Conservation (phyloP, 2,329 filamentous ascomycete genomes). For the Myotisia sp. region DNA sequence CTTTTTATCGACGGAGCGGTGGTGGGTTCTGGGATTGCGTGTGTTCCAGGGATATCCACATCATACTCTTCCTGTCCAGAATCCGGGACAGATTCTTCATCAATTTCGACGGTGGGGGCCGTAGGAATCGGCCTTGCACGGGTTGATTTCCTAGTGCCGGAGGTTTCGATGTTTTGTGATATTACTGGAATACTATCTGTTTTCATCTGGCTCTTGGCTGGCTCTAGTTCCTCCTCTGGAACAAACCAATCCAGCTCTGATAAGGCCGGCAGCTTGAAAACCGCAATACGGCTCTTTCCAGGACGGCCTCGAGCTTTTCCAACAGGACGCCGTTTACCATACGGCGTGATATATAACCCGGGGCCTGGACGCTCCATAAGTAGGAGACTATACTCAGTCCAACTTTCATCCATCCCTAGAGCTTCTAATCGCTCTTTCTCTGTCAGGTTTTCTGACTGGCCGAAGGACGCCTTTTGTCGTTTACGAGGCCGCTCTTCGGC, state of each 20-base stretch:
- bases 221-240: slow-evolving; percentile 4
- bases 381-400: slow-evolving; percentile 28
- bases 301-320: slow-evolving; percentile 27
- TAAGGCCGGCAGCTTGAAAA: slow-evolving; percentile 26
- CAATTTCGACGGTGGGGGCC: no score
- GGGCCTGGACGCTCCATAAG: slow-evolving; percentile 24
- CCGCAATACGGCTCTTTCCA: slow-evolving; percentile 24
- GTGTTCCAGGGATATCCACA: no score
- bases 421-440: slow-evolving; percentile 27
- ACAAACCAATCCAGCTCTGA: slow-evolving; percentile 25
- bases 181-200: no score
- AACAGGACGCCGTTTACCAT: slow-evolving; percentile 25
- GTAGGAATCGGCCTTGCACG: no score
- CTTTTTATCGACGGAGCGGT: neutral
- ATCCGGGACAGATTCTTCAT: no score
- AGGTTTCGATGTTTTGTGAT: no score
- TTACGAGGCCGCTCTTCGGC: neutral
- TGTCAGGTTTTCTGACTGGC: slow-evolving; percentile 10
- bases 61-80: no score
- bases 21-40: neutral
- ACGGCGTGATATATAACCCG: slow-evolving; percentile 30
- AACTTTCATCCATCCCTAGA: slow-evolving; percentile 27
- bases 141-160: no score
- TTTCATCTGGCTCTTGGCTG: no score
- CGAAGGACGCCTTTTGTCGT: neutral